Conservation (phyloP, 768 basidiomycete species). For the Tylopilus sp. region DNA sequence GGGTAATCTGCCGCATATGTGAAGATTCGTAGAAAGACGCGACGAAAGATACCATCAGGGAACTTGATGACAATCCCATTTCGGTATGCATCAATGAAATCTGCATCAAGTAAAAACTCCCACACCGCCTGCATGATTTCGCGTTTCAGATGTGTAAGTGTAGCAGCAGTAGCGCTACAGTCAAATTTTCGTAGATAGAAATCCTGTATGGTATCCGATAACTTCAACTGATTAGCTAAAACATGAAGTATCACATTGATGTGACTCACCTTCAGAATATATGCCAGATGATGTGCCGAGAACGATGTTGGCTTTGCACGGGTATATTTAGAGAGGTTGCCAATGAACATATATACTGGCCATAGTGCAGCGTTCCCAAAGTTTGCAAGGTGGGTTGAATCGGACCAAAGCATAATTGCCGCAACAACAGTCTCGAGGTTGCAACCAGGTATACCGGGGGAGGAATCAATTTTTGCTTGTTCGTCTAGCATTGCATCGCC, state of each 20-base stretch:
- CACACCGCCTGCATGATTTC: conserved; percentile 28
- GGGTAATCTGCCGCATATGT: conserved; percentile 30
- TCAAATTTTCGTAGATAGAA: not conserved
- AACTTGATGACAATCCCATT: conserved; percentile 18
- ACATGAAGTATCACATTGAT: too few relatives aligned
- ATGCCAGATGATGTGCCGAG: not conserved
- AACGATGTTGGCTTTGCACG: not conserved
- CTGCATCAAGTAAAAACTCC: conserved; percentile 18
- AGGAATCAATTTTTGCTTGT: not conserved
- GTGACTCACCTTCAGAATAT: not conserved
- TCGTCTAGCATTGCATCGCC: not conserved
- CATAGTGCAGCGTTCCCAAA: conserved; percentile 17
- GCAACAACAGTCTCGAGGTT: conserved; percentile 3
- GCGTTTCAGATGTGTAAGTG: conserved; percentile 12
- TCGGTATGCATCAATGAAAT: conserved; percentile 24
- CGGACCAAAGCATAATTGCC: conserved; percentile 23
- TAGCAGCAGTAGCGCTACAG: not conserved
- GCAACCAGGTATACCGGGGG: not conserved
- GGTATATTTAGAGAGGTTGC: conserved; percentile 3
- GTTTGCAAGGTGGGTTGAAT: conserved; percentile 21
- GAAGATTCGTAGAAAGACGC: conserved; percentile 22
- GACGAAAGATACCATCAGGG: not conserved
- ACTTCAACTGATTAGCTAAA: not conserved
- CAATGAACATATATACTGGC: conserved; percentile 13
- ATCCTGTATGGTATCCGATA: not conserved